Evolutionary conservation across 2,329 filamentous ascomycete genomes (phyloP).

Genomic region (Pseudophaeomoniella oleicola): DNA sequence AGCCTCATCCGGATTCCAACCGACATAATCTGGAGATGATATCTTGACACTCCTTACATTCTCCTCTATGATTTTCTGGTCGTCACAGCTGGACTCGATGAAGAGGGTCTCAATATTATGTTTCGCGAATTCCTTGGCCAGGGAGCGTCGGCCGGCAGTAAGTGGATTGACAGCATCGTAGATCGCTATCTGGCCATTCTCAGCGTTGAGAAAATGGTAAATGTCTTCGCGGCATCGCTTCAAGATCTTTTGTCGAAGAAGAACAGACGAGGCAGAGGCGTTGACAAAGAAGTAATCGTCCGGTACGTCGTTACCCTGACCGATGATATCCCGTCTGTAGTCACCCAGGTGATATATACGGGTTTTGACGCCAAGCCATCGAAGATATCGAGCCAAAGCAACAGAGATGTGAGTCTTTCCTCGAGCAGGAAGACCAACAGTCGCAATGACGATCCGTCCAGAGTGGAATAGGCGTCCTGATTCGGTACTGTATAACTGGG

Average conservation of each 20-base stretch:
- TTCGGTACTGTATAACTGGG: constrained; percentile 96
- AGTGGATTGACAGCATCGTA: constrained; percentile 97
- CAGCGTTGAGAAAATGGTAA: constrained; percentile 87
- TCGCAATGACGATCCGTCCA: constrained; percentile 90
- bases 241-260: constrained; percentile 89
- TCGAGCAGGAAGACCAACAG: constrained; percentile 84
- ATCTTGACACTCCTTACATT: constrained; percentile 98
- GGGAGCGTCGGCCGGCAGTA: constrained; percentile 60
- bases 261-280: constrained; percentile 80
- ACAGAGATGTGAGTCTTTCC: constrained; percentile 98
- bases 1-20: constrained; percentile 83
- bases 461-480: constrained; percentile 95
- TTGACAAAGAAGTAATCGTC: constrained; percentile 98
- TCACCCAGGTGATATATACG: constrained; percentile 95
- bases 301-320: constrained; percentile 68
- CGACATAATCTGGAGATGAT: constrained; percentile 86
- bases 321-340: constrained; percentile 84
- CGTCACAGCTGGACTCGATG: constrained; percentile 89
- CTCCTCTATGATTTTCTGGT: constrained; percentile 85
- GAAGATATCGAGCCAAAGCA: constrained; percentile 81
- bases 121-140: constrained; percentile 95
- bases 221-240: constrained; percentile 97
- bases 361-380: constrained; percentile 96
- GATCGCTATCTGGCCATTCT: constrained; percentile 95
- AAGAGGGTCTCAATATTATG: constrained; percentile 95